These are phyloP conservation scores for Thermoascus crustaceus DNA, from an alignment of 2,329 filamentous ascomycete genomes.

Conservation along the genomic window DNA sequence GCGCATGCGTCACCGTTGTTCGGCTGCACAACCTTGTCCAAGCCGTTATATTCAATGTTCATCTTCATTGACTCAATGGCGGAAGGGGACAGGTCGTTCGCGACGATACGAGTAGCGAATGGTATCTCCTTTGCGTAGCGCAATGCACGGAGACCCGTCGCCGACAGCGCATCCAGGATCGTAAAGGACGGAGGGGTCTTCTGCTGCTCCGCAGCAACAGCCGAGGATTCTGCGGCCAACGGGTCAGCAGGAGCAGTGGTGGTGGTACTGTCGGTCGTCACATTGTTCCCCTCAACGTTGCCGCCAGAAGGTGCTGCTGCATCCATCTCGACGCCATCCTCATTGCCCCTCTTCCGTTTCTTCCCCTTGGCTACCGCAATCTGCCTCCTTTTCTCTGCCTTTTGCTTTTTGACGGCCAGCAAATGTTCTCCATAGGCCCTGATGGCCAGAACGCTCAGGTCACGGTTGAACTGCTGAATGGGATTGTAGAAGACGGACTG, in stretches of 20 bases:
- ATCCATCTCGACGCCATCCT: slow-evolving; percentile 12
- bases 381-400: slow-evolving; percentile 33
- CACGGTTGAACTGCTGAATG: slow-evolving; percentile 97
- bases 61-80: slow-evolving; percentile 73
- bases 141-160: slow-evolving; percentile 81
- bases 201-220: slow-evolving; percentile 15
- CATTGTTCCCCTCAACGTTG: slow-evolving; percentile 4
- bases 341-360: slow-evolving; percentile 30
- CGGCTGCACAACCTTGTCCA: slow-evolving; percentile 62
- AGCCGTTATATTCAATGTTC: slow-evolving; percentile 76
- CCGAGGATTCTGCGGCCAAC: neutral
- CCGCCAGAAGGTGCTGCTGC: too few relatives aligned
- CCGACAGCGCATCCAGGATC: slow-evolving; percentile 92
- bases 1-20: slow-evolving; percentile 75
- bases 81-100: slow-evolving; percentile 76
- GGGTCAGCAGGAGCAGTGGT: slow-evolving; percentile 4
- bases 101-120: slow-evolving; percentile 70
- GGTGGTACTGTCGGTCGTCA: slow-evolving; percentile 3
- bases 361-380: slow-evolving; percentile 28
- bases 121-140: slow-evolving; percentile 89
- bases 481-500: slow-evolving; percentile 95
- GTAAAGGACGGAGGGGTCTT: slow-evolving; percentile 50
- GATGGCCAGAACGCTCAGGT: slow-evolving; percentile 86
- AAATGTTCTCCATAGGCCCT: slow-evolving; percentile 72
- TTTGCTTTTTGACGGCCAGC: slow-evolving; percentile 46